Conservation (phyloP, 805 yeast species). For the Saccharomycopsis sp. region DNA sequence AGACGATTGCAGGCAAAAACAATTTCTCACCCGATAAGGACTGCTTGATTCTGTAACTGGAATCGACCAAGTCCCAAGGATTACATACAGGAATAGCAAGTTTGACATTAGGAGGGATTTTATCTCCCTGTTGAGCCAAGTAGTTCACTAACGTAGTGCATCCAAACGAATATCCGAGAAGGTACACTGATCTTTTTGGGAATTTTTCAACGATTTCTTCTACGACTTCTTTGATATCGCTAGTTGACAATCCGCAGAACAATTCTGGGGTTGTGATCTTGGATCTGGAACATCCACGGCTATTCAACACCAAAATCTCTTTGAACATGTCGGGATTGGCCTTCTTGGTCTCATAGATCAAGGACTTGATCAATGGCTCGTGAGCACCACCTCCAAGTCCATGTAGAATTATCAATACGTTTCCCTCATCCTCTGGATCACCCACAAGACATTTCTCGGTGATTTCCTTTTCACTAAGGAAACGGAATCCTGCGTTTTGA, state of each 20-base stretch:
- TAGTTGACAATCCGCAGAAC: slow-evolving; percentile 63
- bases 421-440: slow-evolving; percentile 36
- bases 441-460: slow-evolving; percentile 26
- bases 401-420: slow-evolving; percentile 57
- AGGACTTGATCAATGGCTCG: slow-evolving; percentile 58
- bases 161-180: slow-evolving; percentile 69
- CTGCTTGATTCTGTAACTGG: slow-evolving; percentile 38
- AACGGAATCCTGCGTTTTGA: slow-evolving; percentile 65
- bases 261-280: slow-evolving; percentile 62
- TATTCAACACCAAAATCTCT: slow-evolving; percentile 53
- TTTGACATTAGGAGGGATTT: slow-evolving; percentile 22
- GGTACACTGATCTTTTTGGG: slow-evolving; percentile 59
- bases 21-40: slow-evolving; percentile 35
- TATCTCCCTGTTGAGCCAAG: slow-evolving; percentile 57
- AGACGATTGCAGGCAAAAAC: slow-evolving; percentile 37
- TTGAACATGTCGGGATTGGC: slow-evolving; percentile 35
- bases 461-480: slow-evolving; percentile 42
- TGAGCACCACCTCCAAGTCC: slow-evolving; percentile 80
- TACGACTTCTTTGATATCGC: slow-evolving; percentile 57
- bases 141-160: slow-evolving; percentile 61
- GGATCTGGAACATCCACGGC: slow-evolving; percentile 75
- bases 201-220: slow-evolving; percentile 41
- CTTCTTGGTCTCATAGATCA: slow-evolving; percentile 15
- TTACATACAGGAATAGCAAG: slow-evolving; percentile 57
- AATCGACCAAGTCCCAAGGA: slow-evolving; percentile 68